phyloP scores from a whole-genome alignment of 345 rosid species.

The Brassica juncea region DNA sequence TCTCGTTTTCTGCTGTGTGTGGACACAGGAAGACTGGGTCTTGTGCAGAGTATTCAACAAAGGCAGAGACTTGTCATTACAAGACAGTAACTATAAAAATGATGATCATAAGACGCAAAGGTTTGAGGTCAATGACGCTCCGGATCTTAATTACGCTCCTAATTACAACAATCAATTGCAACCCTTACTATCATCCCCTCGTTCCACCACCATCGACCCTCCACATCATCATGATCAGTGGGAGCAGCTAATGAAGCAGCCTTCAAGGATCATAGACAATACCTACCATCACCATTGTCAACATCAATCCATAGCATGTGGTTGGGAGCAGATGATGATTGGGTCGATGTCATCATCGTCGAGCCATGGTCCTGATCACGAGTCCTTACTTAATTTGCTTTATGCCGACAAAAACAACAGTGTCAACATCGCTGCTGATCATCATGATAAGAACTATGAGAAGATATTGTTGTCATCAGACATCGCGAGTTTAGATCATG shows the following conservation, averaged over 20 bases:
- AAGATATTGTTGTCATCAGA: slow-evolving; percentile 31
- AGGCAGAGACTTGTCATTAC: slow-evolving; percentile 46
- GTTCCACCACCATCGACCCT: slow-evolving; percentile 24
- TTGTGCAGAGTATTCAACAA: slow-evolving; percentile 88
- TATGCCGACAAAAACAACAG: slow-evolving; percentile 21
- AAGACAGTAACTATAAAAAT: slow-evolving; percentile 19
- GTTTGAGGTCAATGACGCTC: slow-evolving; percentile 23
- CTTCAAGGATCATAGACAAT: slow-evolving; percentile 36
- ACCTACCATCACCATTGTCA: slow-evolving; percentile 30
- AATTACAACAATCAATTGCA: slow-evolving; percentile 29
- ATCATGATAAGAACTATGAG: slow-evolving; percentile 26
- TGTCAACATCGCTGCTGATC: slow-evolving; percentile 27
- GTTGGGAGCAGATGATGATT: slow-evolving; percentile 40
- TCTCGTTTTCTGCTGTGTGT: slow-evolving; percentile 31
- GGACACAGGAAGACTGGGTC: slow-evolving; percentile 96
- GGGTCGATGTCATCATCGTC: slow-evolving; percentile 32
- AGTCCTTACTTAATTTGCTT: slow-evolving; percentile 37
- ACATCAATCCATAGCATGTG: slow-evolving; percentile 36
- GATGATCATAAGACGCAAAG: slow-evolving; percentile 17
- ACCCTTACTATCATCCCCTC: slow-evolving; percentile 30
- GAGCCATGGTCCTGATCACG: slow-evolving; percentile 39
- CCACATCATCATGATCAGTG: slow-evolving; percentile 29
- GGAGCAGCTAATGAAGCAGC: slow-evolving; percentile 35
- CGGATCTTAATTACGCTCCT: slow-evolving; percentile 24
- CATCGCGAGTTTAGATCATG: slow-evolving; percentile 35